phyloP scores from a whole-genome alignment of 495 filamentous ascomycete species.

The Glonium stellatum region DNA sequence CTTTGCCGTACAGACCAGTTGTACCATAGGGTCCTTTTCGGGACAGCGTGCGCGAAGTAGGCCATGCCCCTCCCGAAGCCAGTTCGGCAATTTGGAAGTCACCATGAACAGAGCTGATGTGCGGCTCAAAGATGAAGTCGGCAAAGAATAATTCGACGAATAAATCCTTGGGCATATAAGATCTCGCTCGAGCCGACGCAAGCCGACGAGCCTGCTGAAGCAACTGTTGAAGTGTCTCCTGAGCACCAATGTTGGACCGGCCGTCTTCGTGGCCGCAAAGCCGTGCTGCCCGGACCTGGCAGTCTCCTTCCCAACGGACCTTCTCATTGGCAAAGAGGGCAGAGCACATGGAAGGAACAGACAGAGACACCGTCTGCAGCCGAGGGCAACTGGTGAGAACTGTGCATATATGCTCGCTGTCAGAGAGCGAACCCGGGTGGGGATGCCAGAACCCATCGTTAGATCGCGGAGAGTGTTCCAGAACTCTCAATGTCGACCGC shows the following conservation, averaged over 20 bases:
- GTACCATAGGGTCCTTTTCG: conserved; percentile 49
- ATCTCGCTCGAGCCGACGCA: conserved; percentile 23
- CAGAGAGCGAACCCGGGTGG: conserved; percentile 33
- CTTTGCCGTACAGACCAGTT: conserved; percentile 47
- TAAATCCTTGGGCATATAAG: conserved; percentile 25
- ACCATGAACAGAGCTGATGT: conserved; percentile 42
- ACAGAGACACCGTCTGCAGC: conserved; percentile 43
- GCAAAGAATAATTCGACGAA: conserved; percentile 45
- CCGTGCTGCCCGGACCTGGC: conserved; percentile 44
- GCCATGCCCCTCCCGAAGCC: conserved; percentile 39
- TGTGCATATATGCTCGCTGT: conserved; percentile 42
- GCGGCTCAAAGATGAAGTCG: conserved; percentile 45
- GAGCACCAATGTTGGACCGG: conserved; percentile 24
- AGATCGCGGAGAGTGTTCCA: conserved; percentile 48
- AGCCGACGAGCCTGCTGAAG: conserved; percentile 40
- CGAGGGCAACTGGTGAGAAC: conserved; percentile 42
- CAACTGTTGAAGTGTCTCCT: conserved; percentile 30
- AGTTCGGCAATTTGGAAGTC: conserved; percentile 40
- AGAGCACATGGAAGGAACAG: conserved; percentile 44
- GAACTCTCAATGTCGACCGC: conserved; percentile 40
- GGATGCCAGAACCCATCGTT: conserved; percentile 46
- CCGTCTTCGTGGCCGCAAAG: conserved; percentile 37
- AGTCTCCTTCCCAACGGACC: conserved; percentile 43
- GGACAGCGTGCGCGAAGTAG: conserved; percentile 28
- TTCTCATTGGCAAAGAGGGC: conserved; percentile 41